Percentiles rank a stretch among this genome's conserved stretches.
Conservation (phyloP, 1,284 basidiomycete species). For the Ustanciosporium gigantosporum region DNA sequence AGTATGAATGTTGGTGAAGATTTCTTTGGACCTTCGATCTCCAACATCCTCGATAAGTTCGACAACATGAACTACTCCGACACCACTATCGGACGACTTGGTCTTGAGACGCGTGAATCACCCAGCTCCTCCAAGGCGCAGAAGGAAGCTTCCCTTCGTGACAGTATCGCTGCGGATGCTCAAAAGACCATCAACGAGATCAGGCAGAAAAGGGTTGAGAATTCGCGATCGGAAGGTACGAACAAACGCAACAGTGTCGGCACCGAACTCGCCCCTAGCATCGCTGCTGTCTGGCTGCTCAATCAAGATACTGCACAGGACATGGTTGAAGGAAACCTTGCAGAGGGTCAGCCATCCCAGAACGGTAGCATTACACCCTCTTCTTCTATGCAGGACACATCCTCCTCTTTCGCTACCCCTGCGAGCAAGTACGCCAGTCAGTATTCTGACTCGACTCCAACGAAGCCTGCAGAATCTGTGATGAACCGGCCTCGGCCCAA, state of each 20-base stretch:
- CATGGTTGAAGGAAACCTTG: too few species aligned
- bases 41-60: conserved; percentile 42
- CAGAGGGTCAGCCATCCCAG: too few species aligned
- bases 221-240: conserved; percentile 2
- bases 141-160: not conserved
- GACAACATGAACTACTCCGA: conserved; percentile 36
- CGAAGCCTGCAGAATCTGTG: conserved; percentile 18
- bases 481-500: conserved; percentile 42
- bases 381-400: too few species aligned
- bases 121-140: not conserved
- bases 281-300: conserved; percentile 52
- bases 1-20: conserved; percentile 55
- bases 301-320: conserved; percentile 32
- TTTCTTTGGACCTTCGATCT: conserved; percentile 50
- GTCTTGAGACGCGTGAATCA: conserved; percentile 3
- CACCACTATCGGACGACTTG: conserved; percentile 22
- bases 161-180: conserved; percentile 10
- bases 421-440: not conserved
- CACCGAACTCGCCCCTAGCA: conserved; percentile 43
- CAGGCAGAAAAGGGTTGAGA: conserved; percentile 36
- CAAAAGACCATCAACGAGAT: conserved; percentile 44
- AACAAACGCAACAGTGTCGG: conserved; percentile 33
- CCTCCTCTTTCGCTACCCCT: not conserved
- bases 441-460: not conserved
- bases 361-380: too few species aligned